Base-by-base conservation (phyloP, 1,284 basidiomycete species). In the Microbotryomycetes sp. region DNA sequence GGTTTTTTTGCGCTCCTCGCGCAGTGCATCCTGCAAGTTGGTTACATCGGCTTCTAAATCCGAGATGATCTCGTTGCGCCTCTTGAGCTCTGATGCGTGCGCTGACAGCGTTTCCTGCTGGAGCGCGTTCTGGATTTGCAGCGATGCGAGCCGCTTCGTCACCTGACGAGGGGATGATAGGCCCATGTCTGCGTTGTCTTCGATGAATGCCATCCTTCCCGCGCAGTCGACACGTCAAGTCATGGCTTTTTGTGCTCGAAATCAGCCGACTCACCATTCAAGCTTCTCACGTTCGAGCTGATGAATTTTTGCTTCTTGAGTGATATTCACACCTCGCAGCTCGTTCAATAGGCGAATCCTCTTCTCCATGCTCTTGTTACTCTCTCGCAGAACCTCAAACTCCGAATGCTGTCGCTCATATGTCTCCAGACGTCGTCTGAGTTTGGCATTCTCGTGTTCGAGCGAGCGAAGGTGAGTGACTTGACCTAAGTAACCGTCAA, bases 351-450 rank as follows among this genome's bases (percentile, higher is more conserved):
- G 77, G 15, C 71, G 72, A 6, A 85, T 73, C 68, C 82, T 85
- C 22, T 76, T 74, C 71, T 88, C 84, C 48, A 89, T 74, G 0
- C 80, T 79, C 15, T 83, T 79, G 67, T 88, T 88, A 75, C 89
- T 85, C 72, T 89, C 88, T 54, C 81, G 80, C 49, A 90, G 72
- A 0, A 89, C 83, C 66, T 88, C 86, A 6, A 86, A 75, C 67
- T 82, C 84, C 2, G 79, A 76, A 46, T 84, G 79, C 4, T 81
- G 77, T 58, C 82, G 82, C 53, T 82, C 78, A 26, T 86, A 77
- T 4, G 78, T 70, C 9, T 74, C 76, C 16, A 88, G 67, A 67
- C 88, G 86, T 0, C 78, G 72, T 7, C 72, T 79, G 55, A 87
- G 75, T 65, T 79, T 82, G 3, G 80, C 76, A 64, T 89, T 89